Evolutionary conservation across 1,284 basidiomycete genomes (phyloP), one percentile per base, ranked within the genome.

Genomic region (Cerioporus squamosus): DNA sequence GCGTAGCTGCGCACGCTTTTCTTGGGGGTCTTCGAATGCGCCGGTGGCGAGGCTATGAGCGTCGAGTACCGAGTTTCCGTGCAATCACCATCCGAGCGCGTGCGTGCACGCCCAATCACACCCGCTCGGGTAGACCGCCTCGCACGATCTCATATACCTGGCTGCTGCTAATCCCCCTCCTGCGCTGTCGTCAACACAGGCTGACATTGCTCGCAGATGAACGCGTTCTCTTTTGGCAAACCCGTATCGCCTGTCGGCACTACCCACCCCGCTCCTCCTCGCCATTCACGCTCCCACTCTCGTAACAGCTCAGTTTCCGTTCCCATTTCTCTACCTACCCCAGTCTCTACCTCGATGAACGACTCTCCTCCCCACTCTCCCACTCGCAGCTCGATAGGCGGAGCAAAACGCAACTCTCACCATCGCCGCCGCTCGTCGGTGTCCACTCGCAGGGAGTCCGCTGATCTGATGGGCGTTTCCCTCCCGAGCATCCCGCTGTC

Each of bases 341-440:
- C 83, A 51, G 70, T 75, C 59, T 77, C 78, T 53, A 68, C 61
- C 52, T 71, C 75, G 48, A 74, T 69, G 44, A 69, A 71, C 61
- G 79, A 82, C 55, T 64, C 73, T 57, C 66, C 71, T 58, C 61
- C 72, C 38, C 57, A 64, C 22, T 70, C 72, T 24, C 67, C 72
- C 57, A 62, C 69, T 55, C 67, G 71, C 60, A 59, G 67, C 59
- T 62, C 71, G 46, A n/a, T 70, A 62, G 48, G 71, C 72, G 69
- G 79, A 29, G 68, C 81, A 33, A 88, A 88, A 67, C 88, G 89
- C 53, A 83, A 81, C 64, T 93, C 90, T 0, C 90, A 93, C 66
- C 91, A 93, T 66, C 83, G 84, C 29, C 87, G 91, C 50, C 83
- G 86, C 44, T 93, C 91, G 2, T 93, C 91, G n/a, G 89, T 93